Conservation (phyloP, 768 basidiomycete genomes). For the Dendrothele bispora region DNA sequence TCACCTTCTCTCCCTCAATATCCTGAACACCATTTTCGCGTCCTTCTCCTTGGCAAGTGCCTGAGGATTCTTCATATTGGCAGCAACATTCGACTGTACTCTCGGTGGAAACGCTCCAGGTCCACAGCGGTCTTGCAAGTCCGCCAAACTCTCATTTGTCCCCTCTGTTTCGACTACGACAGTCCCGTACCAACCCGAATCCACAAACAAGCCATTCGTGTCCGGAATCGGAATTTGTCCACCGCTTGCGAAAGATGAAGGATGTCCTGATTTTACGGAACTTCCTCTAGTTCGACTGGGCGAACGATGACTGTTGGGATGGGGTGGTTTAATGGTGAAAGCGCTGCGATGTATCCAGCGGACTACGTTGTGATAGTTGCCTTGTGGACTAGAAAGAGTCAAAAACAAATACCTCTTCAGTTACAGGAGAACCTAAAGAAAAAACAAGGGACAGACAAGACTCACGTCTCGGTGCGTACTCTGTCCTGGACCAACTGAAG, state of each 20-base stretch:
- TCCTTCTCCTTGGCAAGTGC: conserved; percentile 24
- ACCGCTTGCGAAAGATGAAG: conserved; percentile 23
- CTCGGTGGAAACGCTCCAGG: conserved; percentile 66
- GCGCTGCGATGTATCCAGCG: conserved; percentile 84
- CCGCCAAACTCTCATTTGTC: conserved; percentile 80
- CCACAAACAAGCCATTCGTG: conserved; percentile 56
- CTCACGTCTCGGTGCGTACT: conserved; percentile 79
- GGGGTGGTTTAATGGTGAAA: conserved; percentile 61
- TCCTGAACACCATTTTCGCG: conserved; percentile 60
- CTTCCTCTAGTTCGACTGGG: not conserved
- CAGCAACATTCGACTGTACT: conserved; percentile 37
- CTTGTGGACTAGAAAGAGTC: conserved; percentile 61
- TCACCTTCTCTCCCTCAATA: conserved; percentile 79
- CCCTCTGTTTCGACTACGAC: conserved; percentile 86
- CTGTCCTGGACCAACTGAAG: conserved; percentile 78
- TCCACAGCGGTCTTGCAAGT: conserved; percentile 74
- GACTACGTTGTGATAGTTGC: conserved; percentile 75
- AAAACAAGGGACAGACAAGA: conserved; percentile 10
- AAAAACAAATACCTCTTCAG: conserved; percentile 2
- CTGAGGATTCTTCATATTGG: not conserved
- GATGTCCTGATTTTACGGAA: conserved; percentile 18
- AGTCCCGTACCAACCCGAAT: conserved; percentile 81
- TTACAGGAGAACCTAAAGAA: not conserved
- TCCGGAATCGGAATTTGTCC: conserved; percentile 55
- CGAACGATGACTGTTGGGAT: conserved; percentile 21